Evolutionary conservation across 257 asterid species (phyloP).

Genomic region (Prunella vulgaris): DNA sequence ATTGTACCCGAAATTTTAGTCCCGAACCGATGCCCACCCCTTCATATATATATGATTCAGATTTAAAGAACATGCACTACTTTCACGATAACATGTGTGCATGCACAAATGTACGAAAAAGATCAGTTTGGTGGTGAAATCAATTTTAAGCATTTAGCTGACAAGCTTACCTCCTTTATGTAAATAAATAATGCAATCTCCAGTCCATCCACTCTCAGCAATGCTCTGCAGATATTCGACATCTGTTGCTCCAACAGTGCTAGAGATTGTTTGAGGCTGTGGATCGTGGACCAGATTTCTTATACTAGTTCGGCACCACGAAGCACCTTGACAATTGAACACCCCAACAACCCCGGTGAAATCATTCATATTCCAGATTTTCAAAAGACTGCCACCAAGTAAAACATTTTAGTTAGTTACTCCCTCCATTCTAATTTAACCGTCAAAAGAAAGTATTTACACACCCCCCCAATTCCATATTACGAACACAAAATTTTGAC

Average conservation of each 20-base stretch:
- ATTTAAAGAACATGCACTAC: neutral
- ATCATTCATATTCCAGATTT: conserved; percentile 70
- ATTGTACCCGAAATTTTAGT: too few species aligned
- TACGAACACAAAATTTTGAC: too few species aligned
- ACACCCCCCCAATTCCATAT: too few species aligned
- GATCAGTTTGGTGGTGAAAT: neutral
- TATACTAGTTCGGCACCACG: conserved; percentile 50
- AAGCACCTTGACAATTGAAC: conserved; percentile 75
- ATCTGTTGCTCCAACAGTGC: conserved; percentile 46
- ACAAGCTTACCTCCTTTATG: conserved; percentile 48
- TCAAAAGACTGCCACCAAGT: conserved; percentile 46
- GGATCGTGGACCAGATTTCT: conserved; percentile 54
- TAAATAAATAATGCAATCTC: conserved; percentile 59
- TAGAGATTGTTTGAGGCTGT: conserved; percentile 44
- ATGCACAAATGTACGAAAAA: neutral
- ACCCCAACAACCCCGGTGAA: conserved; percentile 63
- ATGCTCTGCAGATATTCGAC: conserved; percentile 48
- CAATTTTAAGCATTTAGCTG: neutral
- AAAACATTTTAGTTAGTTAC: neutral
- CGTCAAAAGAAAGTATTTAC: too few species aligned
- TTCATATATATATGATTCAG: neutral
- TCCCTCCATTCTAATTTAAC: neutral
- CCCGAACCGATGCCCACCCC: too few species aligned
- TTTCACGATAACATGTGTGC: neutral
- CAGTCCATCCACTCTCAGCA: conserved; percentile 49